Evolutionary conservation across 129 eudicot species (phyloP), one percentile per base, ranked within the genome.

Genomic region (Lactuca sativa): DNA sequence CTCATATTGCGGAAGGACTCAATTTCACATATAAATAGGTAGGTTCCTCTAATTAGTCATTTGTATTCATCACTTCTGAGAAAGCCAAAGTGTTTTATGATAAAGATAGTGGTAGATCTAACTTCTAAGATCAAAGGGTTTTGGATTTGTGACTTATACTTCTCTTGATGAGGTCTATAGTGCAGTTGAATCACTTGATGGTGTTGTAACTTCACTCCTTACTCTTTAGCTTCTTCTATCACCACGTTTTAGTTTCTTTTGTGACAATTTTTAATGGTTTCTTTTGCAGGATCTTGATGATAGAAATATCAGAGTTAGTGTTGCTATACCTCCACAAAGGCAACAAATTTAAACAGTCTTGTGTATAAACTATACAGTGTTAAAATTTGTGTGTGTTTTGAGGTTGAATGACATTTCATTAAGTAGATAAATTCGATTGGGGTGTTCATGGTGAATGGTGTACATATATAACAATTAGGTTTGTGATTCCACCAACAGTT

Each of bases 101-200:
- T 81, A 86, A 91, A 74, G 85, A 88, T 11, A 88, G 89, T 76
- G 95, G 97, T 59, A 84, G 88, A 18, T 18, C 21, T 18, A 18
- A 18, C 21, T 18, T 18, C 21, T 18, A 18, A 18, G 21, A 68
- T 92, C 97, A 69, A 82, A 89, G 77, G 97, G 97, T 52, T 92
- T 92, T 25, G 97, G 97, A 13, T 92, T 92, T 75, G 97, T 92
- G 62, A 88, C 97, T 13, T 86, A 69, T 34, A 73, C 89, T 74
- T 78, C 84, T 40, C 60, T 95, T 33, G 78, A 78, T 21, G 97
- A 92, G 91, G 97, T 89, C 65, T 75, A 84, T 48, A 84, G 77
- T 62, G 96, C 97, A 16, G 80, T 92, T 59, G 82, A 85, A 55
- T 68, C 85, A 52, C 75, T 92, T 74, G 82, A 92, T 77, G 96